Base-by-base conservation (phyloP, 805 yeast species). In the Wickerhamiella sorbophila region DNA sequence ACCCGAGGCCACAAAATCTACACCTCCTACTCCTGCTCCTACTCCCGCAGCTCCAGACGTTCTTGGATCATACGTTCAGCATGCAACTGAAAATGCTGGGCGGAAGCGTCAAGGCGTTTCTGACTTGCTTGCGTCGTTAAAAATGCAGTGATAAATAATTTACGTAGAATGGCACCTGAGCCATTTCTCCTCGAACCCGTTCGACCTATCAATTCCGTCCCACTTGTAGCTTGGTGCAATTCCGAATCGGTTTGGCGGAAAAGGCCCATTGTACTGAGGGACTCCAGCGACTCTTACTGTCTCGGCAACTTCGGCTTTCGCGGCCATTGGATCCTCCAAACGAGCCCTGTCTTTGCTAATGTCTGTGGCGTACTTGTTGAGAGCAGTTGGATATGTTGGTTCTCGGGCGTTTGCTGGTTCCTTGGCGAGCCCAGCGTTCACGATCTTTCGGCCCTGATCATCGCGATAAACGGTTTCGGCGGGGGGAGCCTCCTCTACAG, bases 181-280 rank as follows among this genome's bases (percentile, higher is more conserved):
- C 67, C 81, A 70, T 42, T 69, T 64, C 38, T 62, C 64, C 55
- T 87, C 97, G 59, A 81, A 87, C 3, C 95, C 95, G 55, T 79
- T 87, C 0, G 93, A 76, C 45, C 97, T 63, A 59, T 84, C 87
- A 1, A 87, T 77, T 0, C 96, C 96, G 58, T 83, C 94, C 97
- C 97, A 87, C 44, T 83, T 65, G 49, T 66, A 65, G 0, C 96
- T 95, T 0, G 95, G 94, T 4, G 63, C 60, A 12, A 87, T 76
- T 2, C 70, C 70, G 58, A 83, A 87, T 44, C 97, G 63, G 55
- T 87, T 87, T 17, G 72, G 72, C 0, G 83, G 75, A 42, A 60
- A 72, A 0, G 66, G 48, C 0, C 78, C 77, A 22, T 61, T 56
- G 50, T 77, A 85, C 1, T 71, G 56, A 36, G 71, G 75, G 34